Evolutionary conservation across 2,329 filamentous ascomycete genomes (phyloP).

Genomic region (Zasmidium cellare): DNA sequence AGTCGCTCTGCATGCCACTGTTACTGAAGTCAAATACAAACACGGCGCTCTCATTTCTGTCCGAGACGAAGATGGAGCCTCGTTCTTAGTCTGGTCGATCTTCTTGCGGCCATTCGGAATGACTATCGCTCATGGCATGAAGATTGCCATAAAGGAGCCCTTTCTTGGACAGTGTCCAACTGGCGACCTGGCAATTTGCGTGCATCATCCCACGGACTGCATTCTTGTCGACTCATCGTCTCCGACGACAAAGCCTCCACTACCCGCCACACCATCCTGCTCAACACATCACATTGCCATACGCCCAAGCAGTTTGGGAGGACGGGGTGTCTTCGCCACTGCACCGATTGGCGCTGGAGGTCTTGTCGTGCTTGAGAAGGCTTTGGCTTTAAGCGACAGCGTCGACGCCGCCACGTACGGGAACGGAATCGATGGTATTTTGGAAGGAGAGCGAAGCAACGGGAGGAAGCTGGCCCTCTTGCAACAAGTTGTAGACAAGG

Average conservation of each 20-base stretch:
- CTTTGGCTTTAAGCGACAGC: conserved; percentile 10
- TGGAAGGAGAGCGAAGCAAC: conserved; percentile 3
- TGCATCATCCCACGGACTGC: conserved; percentile 15
- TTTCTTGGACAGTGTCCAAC: conserved; percentile 2
- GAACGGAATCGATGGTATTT: background rate
- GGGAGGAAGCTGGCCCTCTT: conserved; percentile 3
- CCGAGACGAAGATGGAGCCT: background rate
- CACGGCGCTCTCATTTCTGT: background rate
- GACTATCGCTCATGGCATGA: background rate
- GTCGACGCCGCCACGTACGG: background rate
- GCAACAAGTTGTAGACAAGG: conserved; percentile 8
- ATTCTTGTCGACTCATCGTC: background rate
- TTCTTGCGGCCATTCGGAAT: conserved; percentile 5
- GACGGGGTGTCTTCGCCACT: conserved; percentile 46
- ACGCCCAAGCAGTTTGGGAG: conserved; percentile 27
- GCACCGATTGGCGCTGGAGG: conserved; percentile 39
- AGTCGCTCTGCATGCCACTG: background rate
- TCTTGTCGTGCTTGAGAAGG: conserved; percentile 41
- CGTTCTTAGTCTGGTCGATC: conserved; percentile 8
- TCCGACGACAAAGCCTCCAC: background rate
- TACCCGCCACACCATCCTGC: background rate
- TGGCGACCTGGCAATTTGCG: conserved; percentile 4
- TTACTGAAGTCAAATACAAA: background rate
- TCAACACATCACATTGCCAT: background rate
- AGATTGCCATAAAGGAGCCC: conserved; percentile 9